Evolutionary conservation across 2,329 filamentous ascomycete genomes (phyloP).

Genomic region (Colletotrichum tamarilloi): DNA sequence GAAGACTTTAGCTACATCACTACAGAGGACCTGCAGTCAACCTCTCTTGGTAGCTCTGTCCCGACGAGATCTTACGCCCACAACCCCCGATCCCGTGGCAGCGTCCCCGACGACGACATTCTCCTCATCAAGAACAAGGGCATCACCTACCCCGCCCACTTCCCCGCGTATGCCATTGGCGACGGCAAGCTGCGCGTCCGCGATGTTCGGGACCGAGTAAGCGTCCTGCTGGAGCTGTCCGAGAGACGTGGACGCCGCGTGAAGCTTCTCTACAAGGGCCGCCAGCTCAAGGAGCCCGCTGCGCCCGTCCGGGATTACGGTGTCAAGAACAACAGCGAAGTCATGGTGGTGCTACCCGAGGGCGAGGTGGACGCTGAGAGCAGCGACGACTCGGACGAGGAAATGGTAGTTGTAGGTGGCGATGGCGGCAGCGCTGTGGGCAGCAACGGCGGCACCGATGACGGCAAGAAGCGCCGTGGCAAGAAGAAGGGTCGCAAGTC

Average conservation of each 20-base stretch:
- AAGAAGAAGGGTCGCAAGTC: slow-evolving; percentile 49
- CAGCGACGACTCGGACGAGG: slow-evolving; percentile 53
- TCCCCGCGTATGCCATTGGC: slow-evolving; percentile 80
- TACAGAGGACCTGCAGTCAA: slow-evolving; percentile 73
- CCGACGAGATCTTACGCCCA: slow-evolving; percentile 48
- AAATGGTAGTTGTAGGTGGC: slow-evolving; percentile 61
- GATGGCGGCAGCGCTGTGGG: slow-evolving; percentile 42
- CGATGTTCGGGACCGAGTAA: slow-evolving; percentile 75
- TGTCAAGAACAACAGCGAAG: slow-evolving; percentile 69
- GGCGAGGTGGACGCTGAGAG: slow-evolving; percentile 50
- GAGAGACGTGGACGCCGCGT: slow-evolving; percentile 63
- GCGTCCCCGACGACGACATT: slow-evolving; percentile 72
- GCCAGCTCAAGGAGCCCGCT: slow-evolving; percentile 73
- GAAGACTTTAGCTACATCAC: slow-evolving; percentile 87
- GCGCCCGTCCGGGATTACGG: slow-evolving; percentile 69
- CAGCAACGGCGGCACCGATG: slow-evolving; percentile 39
- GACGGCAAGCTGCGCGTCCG: slow-evolving; percentile 76
- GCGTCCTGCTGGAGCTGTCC: slow-evolving; percentile 72
- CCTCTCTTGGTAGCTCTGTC: slow-evolving; percentile 48
- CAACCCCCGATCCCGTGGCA: slow-evolving; percentile 51
- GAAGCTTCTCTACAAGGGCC: slow-evolving; percentile 80
- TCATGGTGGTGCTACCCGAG: slow-evolving; percentile 62
- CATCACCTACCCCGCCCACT: slow-evolving; percentile 75
- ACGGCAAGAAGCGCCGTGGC: slow-evolving; percentile 49
- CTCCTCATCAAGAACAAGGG: slow-evolving; percentile 76